These are phyloP conservation scores for Tricholoma furcatifolium DNA, from an alignment of 768 basidiomycete genomes.

Conservation along the genomic window DNA sequence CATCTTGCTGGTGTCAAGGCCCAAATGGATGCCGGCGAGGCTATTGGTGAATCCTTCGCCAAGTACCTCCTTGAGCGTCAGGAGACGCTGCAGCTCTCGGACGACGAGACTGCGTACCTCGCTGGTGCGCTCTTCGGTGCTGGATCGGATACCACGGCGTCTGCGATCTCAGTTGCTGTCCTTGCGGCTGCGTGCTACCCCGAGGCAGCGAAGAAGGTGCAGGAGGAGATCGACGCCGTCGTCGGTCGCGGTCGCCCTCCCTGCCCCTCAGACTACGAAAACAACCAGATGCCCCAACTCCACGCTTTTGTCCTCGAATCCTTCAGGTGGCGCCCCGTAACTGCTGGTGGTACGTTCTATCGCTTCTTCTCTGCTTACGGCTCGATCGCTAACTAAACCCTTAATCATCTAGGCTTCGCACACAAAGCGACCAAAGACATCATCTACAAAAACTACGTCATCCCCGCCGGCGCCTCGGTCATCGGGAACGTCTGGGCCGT, in stretches of 20 bases:
- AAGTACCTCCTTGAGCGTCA: slow-evolving; percentile 60
- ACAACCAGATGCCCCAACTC: slow-evolving; percentile 29
- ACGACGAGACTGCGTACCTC: slow-evolving; percentile 61
- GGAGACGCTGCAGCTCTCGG: slow-evolving; percentile 48
- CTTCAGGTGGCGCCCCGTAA: slow-evolving; percentile 53
- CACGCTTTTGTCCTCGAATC: slow-evolving; percentile 51
- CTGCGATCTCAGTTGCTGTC: slow-evolving; percentile 54
- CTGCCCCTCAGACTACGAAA: background rate
- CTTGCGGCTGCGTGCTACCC: slow-evolving; percentile 60
- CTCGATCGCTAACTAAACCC: background rate
- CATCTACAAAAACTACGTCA: slow-evolving; percentile 50
- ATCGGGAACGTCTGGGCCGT: slow-evolving; percentile 65
- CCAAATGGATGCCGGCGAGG: slow-evolving; percentile 42
- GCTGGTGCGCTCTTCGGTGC: slow-evolving; percentile 67
- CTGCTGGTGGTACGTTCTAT: slow-evolving; percentile 35
- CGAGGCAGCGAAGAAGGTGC: slow-evolving; percentile 47
- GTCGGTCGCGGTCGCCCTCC: slow-evolving; percentile 42
- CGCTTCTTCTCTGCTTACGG: background rate
- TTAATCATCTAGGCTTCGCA: slow-evolving; percentile 42
- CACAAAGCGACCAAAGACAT: slow-evolving; percentile 68
- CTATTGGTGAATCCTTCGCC: slow-evolving; percentile 48
- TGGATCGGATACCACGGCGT: slow-evolving; percentile 64
- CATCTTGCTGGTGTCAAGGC: slow-evolving; percentile 46
- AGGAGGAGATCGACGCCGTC: slow-evolving; percentile 53
- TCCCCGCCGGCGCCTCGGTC: slow-evolving; percentile 56